Conservation (phyloP, 208 protist genomes). For the Crithidia sp. region DNA sequence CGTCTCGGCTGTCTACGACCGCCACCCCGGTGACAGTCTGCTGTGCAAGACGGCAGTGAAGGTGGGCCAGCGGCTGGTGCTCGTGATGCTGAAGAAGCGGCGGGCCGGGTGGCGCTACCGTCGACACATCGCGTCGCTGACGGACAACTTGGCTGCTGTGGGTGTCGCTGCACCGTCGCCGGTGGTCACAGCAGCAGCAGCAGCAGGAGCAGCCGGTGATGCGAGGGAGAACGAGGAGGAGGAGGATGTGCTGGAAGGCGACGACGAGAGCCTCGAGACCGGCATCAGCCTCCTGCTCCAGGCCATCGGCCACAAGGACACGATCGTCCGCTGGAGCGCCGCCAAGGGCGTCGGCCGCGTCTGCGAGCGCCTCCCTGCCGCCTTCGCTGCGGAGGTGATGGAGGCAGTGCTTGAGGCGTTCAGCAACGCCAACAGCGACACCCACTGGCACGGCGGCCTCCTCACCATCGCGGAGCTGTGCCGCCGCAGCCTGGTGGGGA, state of each 20-base stretch:
- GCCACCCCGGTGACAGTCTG: slow-evolving; percentile 54
- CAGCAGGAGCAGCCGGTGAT: neutral
- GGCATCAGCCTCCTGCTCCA: slow-evolving; percentile 75
- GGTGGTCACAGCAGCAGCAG: neutral
- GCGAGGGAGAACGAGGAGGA: slow-evolving; percentile 30
- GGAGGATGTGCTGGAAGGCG: slow-evolving; percentile 51
- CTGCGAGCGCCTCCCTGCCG: slow-evolving; percentile 88
- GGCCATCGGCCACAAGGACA: slow-evolving; percentile 88
- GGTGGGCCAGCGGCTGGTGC: slow-evolving; percentile 91
- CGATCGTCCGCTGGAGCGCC: slow-evolving; percentile 96
- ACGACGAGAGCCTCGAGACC: slow-evolving; percentile 78
- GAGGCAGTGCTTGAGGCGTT: slow-evolving; percentile 82
- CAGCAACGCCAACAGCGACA: slow-evolving; percentile 59
- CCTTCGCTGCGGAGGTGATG: slow-evolving; percentile 93
- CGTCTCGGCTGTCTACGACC: slow-evolving; percentile 41
- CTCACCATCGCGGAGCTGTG: slow-evolving; percentile 97
- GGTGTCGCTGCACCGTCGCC: neutral
- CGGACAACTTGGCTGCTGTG: slow-evolving; percentile 51
- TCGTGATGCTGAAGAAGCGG: slow-evolving; percentile 82
- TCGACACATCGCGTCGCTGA: slow-evolving; percentile 67
- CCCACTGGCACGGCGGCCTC: slow-evolving; percentile 96
- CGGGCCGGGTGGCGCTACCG: slow-evolving; percentile 94
- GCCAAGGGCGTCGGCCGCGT: slow-evolving; percentile 97
- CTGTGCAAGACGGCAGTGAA: slow-evolving; percentile 90
- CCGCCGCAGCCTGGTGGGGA: slow-evolving; percentile 92